Base-by-base conservation (phyloP, 2,329 filamentous ascomycete genomes). In the Falciphora oryzae region DNA sequence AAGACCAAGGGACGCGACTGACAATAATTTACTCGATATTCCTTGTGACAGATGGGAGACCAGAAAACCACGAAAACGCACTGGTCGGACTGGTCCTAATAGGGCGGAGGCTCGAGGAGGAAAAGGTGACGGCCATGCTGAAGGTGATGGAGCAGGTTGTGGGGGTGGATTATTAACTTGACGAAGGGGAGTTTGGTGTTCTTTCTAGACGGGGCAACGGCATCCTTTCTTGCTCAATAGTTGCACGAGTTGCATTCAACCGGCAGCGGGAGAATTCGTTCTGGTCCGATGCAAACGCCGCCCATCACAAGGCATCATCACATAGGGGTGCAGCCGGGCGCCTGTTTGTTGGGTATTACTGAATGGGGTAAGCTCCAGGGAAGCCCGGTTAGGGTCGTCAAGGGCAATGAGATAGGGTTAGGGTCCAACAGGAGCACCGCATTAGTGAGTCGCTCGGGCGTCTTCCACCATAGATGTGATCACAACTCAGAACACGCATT, bases 71-170 rank as follows among this genome's bases (percentile, higher is more conserved):
- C 66, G 69, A 73, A n/a, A 80, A 80, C 65, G 78, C 80, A 1
- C 84, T 84, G 0, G 77, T 86, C 5, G 77, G 76, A 18, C 69
- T 86, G 65, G 83, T 86, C 69, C 70, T 86, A 27, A 81, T 86
- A 8, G 83, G 80, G 0, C 74, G 82, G 65, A 75, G 80, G 61
- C 80, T 80, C 65, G 78, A 83, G 59, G 84, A 87, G 66, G 84
- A 86, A 27, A 64, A 66, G 31, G 59, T 68, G 35, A 59, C 66
- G 32, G 63, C 61, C 4, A n/a, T 53, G 44, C 44, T 53, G 7
- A 53, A 53, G 44, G 18, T 53, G 44, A 53, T 53, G 44, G 44
- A 53, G 8, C 44, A 53, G 6, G 44, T 53, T n/a, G 44, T 53
- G 22, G 44, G 44, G 44, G 44, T 53, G 44, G 44, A 53, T 53